phyloP scores from a whole-genome alignment of 345 rosid species.

The Theobroma cacao region DNA sequence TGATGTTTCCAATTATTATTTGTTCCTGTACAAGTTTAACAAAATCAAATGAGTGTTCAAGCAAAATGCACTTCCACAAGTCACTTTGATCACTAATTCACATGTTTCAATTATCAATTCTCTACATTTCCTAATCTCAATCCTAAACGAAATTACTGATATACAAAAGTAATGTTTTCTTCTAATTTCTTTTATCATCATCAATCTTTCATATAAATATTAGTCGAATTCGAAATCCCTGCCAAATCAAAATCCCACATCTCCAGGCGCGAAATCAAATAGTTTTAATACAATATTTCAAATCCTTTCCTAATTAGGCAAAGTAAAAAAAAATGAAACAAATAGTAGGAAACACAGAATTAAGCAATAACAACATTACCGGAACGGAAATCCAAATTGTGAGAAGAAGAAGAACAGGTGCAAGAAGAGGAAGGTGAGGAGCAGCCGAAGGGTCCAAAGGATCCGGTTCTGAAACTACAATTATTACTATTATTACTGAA shows the following conservation, averaged over 20 bases:
- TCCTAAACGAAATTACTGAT: background rate
- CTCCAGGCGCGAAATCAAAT: background rate
- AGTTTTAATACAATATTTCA: no score
- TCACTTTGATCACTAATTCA: background rate
- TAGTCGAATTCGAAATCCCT: background rate
- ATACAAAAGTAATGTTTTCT: background rate
- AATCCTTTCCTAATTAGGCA: background rate
- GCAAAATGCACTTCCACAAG: background rate
- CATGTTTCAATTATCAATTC: background rate
- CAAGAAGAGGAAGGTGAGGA: conserved; percentile 27
- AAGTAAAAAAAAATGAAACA: background rate
- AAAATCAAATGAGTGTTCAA: background rate
- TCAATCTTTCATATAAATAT: background rate
- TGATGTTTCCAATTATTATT: conserved; percentile 46
- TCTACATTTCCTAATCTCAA: background rate
- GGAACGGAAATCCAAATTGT: conserved; percentile 37
- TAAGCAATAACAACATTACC: conserved; percentile 32
- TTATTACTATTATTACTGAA: conserved; percentile 4
- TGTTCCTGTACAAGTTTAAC: conserved; percentile 34
- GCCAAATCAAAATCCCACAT: background rate
- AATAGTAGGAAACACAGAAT: background rate
- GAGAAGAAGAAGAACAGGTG: conserved; percentile 38
- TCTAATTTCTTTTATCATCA: background rate
- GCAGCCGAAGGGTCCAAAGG: conserved; percentile 20
- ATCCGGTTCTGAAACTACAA: conserved; percentile 24